phyloP scores from a whole-genome alignment of 805 yeast species.

The Hanseniaspora taiwanica region DNA sequence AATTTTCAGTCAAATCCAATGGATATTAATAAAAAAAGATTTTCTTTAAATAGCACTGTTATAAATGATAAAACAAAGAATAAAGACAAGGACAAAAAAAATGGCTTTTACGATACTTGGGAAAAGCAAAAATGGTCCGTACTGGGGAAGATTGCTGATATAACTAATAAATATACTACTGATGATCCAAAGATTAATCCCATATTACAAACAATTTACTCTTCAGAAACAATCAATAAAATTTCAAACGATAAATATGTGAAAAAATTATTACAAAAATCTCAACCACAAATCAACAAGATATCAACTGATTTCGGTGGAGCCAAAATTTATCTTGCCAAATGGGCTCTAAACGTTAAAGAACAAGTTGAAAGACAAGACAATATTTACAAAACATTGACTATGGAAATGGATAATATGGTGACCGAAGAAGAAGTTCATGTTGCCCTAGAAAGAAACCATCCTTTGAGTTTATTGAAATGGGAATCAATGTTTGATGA shows the following conservation, averaged over 20 bases:
- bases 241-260: constrained; percentile 18
- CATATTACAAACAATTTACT: not conserved
- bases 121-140: constrained; percentile 55
- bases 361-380: constrained; percentile 65
- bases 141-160: constrained; percentile 70
- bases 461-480: constrained; percentile 36
- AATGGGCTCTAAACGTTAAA: constrained; percentile 92
- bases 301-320: constrained; percentile 69
- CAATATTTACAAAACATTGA: constrained; percentile 35
- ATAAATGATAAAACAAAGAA: no score
- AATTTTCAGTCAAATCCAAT: constrained; percentile 26
- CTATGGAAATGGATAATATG: constrained; percentile 34
- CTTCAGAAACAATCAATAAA: constrained; percentile 1
- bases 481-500: constrained; percentile 81
- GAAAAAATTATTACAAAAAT: constrained; percentile 48
- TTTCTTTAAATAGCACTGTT: no score
- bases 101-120: not conserved
- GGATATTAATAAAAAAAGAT: no score
- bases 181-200: constrained; percentile 3
- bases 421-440: constrained; percentile 26
- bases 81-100: no score
- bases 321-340: constrained; percentile 83
- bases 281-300: constrained; percentile 38
- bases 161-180: constrained; percentile 33
- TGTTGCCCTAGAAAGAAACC: constrained; percentile 51